These are phyloP conservation scores for Arctium lappa DNA, from an alignment of 129 eudicot genomes.

Conservation along the genomic window DNA sequence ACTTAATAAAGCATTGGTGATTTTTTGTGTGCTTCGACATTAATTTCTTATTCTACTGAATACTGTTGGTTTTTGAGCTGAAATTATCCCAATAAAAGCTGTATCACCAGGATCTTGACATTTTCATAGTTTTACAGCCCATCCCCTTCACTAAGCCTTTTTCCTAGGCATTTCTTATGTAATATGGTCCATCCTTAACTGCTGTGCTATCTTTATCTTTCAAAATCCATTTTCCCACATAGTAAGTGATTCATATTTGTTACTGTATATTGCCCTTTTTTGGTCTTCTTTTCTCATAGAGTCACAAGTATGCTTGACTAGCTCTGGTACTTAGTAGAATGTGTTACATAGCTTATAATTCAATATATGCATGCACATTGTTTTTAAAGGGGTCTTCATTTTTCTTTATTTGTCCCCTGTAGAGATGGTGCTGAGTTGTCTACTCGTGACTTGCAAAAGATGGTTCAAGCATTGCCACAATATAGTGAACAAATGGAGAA, in stretches of 20 bases:
- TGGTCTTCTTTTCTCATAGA: too few species aligned
- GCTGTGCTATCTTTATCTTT: neutral
- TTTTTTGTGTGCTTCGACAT: neutral
- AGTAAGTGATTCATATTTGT: neutral
- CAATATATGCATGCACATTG: neutral
- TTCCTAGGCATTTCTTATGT: neutral
- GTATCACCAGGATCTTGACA: neutral
- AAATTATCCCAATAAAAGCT: neutral
- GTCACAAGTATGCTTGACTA: too few species aligned
- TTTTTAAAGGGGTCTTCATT: neutral
- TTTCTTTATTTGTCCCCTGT: neutral
- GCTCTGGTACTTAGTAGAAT: neutral
- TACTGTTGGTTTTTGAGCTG: neutral
- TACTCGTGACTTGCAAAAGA: slow-evolving; percentile 79
- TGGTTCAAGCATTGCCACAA: slow-evolving; percentile 96
- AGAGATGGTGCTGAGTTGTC: slow-evolving; percentile 78
- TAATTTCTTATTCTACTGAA: neutral
- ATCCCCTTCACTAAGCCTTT: neutral
- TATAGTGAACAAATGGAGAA: slow-evolving; percentile 92
- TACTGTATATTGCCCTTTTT: too few species aligned
- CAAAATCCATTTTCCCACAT: neutral
- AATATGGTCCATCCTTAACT: neutral
- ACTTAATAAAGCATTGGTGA: neutral
- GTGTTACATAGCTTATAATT: neutral
- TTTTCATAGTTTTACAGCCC: neutral